Conservation (phyloP, 768 basidiomycete species). For the Tricholomella constricta region DNA sequence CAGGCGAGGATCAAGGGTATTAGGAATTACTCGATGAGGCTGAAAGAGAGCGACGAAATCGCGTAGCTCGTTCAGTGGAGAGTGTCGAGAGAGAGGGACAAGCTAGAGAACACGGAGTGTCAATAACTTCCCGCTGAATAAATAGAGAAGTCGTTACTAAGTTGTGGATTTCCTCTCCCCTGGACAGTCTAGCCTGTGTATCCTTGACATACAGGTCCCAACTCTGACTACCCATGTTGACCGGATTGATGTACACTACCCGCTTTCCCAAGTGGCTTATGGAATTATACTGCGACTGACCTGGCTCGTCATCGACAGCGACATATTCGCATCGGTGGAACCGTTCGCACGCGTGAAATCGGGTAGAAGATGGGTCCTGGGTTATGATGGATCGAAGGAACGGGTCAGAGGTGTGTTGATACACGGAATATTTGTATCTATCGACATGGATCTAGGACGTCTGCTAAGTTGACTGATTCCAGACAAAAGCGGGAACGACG, state of each 20-base stretch:
- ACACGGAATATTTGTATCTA: constrained; percentile 80
- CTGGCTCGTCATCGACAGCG: constrained; percentile 39
- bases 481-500: constrained; percentile 13
- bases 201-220: constrained; percentile 48
- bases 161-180: constrained; percentile 50
- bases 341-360: constrained; percentile 95
- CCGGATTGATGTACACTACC: constrained; percentile 86
- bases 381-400: constrained; percentile 64
- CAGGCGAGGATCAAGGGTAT: constrained; percentile 61
- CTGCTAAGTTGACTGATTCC: not conserved
- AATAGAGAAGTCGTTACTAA: constrained; percentile 49
- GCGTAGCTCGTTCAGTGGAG: constrained; percentile 83
- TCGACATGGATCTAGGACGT: constrained; percentile 79
- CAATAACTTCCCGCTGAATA: not conserved
- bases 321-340: constrained; percentile 72
- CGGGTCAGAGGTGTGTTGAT: constrained; percentile 56
- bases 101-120: constrained; percentile 52
- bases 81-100: constrained; percentile 85
- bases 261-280: constrained; percentile 48
- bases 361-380: constrained; percentile 57
- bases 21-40: constrained; percentile 77
- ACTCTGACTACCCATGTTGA: constrained; percentile 63
- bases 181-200: constrained; percentile 39
- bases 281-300: constrained; percentile 26
- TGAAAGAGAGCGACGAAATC: constrained; percentile 80